Base-by-base conservation (phyloP, 140 eudicot genomes). In the Flaveria floridana region DNA sequence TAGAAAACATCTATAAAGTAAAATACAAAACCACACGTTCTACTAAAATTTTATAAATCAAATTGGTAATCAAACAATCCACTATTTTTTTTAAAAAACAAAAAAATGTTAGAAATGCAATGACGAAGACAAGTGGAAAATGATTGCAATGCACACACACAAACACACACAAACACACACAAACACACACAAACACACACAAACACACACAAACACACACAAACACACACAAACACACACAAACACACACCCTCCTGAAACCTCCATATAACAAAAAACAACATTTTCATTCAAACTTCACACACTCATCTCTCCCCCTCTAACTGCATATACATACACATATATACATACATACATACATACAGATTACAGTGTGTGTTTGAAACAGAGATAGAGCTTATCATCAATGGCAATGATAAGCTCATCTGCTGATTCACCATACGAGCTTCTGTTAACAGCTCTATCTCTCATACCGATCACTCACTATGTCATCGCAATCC, bases 391-490 rank as follows among this genome's bases (percentile, higher is more conserved):
- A 47, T 15, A 21, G 55, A 16, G 37, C 4, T 68, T 13, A 55
- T 21, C 23, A 13, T 11, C 59, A 74, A 74, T 80, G 80, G 84
- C 74, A 21, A 68, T 16, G 11, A 51, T 47, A 25, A 74, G 76
- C 80, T 73, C 83, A 61, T 80, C 44, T 13, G 52, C 10, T 68
- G 86, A 71, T 65, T 84, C 95, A 15, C 95, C 97, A 10, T 90
- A 86, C 79, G 77, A 68, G 68, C 83, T 82, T 16, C 18, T 90
- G 78, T 81, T 90, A 28, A 77, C 63, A 75, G 90, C 92, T 18
- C 76, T 85, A 50, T 41, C 72, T 34, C 76, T 75, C 68, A 78
- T 93, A 18, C 99, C 99, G 0, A 81, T 84, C 34, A 74, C 96
- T 37, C 95, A 90, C 81, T 90, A 88, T 74, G 19, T 75, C 0